A percentile compares a stretch with the other conserved stretches of the same genome.
Conservation (phyloP, 2,329 filamentous ascomycete species). For the Myriosclerotinia scirpicola region DNA sequence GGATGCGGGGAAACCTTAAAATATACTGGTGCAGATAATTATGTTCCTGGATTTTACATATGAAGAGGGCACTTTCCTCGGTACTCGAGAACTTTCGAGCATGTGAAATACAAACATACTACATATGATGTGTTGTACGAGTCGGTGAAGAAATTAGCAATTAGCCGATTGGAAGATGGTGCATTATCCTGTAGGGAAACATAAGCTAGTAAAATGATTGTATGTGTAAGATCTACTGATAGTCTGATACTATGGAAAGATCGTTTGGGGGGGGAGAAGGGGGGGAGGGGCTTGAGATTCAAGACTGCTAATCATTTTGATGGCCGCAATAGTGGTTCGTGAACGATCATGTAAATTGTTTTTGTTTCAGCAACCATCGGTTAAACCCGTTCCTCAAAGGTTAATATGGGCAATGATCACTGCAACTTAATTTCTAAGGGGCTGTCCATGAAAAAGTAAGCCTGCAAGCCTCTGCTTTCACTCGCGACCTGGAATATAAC, state of each 20-base stretch:
- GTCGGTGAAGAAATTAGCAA: background rate
- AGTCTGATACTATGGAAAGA: background rate
- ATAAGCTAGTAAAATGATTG: background rate
- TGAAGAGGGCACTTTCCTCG: conserved; percentile 5
- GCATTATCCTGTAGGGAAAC: background rate
- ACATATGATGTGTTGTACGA: background rate
- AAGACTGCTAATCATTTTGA: background rate
- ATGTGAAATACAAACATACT: background rate
- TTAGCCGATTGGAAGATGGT: background rate
- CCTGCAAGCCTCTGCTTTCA: background rate
- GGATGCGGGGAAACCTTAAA: conserved; percentile 18
- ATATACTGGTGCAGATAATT: background rate
- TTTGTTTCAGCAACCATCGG: background rate
- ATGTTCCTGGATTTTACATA: background rate
- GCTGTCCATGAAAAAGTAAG: background rate
- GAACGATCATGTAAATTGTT: background rate
- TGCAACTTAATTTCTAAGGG: background rate
- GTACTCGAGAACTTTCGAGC: background rate
- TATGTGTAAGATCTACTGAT: background rate
- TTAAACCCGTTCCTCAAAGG: background rate
- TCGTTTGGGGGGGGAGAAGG: background rate
- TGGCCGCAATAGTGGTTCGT: background rate
- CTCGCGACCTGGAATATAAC: background rate
- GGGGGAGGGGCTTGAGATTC: too few species aligned
- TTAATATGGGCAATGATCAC: background rate